Evolutionary conservation across 495 filamentous ascomycete genomes (phyloP).

Genomic region (Penicillium daleae): DNA sequence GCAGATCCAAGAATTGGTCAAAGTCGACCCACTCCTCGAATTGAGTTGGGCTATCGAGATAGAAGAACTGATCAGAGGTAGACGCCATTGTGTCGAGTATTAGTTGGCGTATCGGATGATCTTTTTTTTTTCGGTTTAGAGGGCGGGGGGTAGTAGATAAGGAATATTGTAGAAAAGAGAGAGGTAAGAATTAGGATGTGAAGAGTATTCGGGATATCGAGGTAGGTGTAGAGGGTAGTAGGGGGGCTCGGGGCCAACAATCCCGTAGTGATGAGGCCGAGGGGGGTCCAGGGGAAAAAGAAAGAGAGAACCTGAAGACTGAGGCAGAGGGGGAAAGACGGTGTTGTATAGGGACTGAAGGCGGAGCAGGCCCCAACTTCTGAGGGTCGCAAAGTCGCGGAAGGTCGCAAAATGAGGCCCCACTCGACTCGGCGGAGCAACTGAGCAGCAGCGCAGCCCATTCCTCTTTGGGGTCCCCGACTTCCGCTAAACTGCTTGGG

Average conservation of each 20-base stretch:
- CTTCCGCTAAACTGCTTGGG: constrained; percentile 36
- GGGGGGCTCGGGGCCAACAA: constrained; percentile 11
- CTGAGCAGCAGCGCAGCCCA: constrained; percentile 18
- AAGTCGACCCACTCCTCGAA: constrained; percentile 44
- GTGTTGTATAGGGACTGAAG: constrained; percentile 15
- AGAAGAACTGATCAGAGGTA: constrained; percentile 29
- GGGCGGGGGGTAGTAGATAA: not conserved
- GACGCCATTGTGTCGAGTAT: constrained; percentile 28
- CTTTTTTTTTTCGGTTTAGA: constrained; percentile 10
- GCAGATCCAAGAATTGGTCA: constrained; percentile 45
- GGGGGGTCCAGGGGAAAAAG: constrained; percentile 10
- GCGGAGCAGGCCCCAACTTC: not conserved
- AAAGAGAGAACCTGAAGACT: constrained; percentile 22
- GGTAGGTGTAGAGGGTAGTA: constrained; percentile 10
- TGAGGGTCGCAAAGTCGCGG: not conserved
- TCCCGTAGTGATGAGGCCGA: not conserved
- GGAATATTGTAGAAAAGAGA: constrained; percentile 4
- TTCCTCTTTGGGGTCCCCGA: constrained; percentile 37
- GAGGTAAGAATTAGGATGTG: constrained; percentile 3
- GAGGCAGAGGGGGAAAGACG: constrained; percentile 17
- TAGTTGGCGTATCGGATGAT: constrained; percentile 14
- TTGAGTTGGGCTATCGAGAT: constrained; percentile 18
- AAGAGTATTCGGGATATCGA: not conserved
- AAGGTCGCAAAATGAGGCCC: not conserved
- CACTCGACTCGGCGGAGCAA: constrained; percentile 9